Evolutionary conservation across 23 red algal genomes (phyloP), one percentile per base, ranked within the genome.

Genomic region (Cyanidium caldarium): DNA sequence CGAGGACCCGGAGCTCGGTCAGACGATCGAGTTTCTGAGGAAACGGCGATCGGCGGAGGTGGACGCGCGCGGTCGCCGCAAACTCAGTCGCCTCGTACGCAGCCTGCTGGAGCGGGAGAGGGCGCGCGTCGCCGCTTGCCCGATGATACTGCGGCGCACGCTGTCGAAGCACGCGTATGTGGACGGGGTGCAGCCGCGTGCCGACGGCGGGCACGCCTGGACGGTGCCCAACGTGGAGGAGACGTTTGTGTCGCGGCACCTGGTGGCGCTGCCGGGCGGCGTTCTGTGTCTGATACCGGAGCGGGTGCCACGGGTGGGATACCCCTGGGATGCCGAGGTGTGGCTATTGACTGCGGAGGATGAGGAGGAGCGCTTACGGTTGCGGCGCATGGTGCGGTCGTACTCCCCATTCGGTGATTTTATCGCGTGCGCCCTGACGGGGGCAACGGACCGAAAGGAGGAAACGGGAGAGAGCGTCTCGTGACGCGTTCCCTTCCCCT

Each of bases 371-470:
- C 51, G 19, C 51, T 16, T 28, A 61, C n/a, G 5, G 10, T 28
- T 61, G 7, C 51, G 51, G 31, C 51, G 51, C 7, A 61, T 61
- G n/a, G n/a, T 61, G 7, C 51, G 51, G 19, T 61, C 51, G 5
- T 61, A 61, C 23, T 61, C 51, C 5, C n/a, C 51, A 28, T 28
- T 61, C 5, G 51, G 51, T 61, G 51, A 61, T 28, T 61, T 61
- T 61, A 28, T 61, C 7, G 51, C 51, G 31, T 16, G 51, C 7
- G 7, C n/a, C 51, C 3, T 28, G 51, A 61, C 51, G 3, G 5
- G 3, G 51, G 51, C 31, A 25, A 13, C 41, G 41, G 41, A 44
- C 41, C n/a, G n/a, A n/a, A n/a, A n/a, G n/a, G n/a, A n/a, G n/a
- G n/a, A n/a, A n/a, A n/a, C n/a, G n/a, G n/a, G n/a, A n/a, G n/a